Conservation (phyloP, 2,329 filamentous ascomycete species). For the Aspergillus neoniger region DNA sequence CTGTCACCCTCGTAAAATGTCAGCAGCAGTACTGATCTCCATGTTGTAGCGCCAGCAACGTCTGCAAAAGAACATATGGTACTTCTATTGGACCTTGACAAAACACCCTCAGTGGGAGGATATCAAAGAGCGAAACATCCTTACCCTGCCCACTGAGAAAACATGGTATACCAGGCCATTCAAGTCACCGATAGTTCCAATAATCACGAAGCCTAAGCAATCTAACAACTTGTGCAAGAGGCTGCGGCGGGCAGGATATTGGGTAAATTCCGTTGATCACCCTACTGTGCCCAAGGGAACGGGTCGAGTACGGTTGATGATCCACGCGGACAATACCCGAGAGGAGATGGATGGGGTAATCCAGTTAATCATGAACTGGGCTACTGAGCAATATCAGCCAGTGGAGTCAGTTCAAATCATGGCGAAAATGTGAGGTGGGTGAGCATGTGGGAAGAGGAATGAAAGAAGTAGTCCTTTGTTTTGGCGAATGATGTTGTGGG, state of each 20-base stretch:
- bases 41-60: slow-evolving; percentile 8
- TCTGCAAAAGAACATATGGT: slow-evolving; percentile 12
- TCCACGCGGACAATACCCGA: slow-evolving; percentile 15
- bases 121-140: slow-evolving; percentile 3
- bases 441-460: neutral
- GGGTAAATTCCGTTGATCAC: slow-evolving; percentile 14
- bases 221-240: slow-evolving; percentile 1
- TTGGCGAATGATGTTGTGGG: too few species aligned
- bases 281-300: slow-evolving; percentile 9
- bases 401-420: neutral
- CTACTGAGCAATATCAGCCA: neutral
- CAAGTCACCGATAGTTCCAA: slow-evolving; percentile 12
- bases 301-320: slow-evolving; percentile 14
- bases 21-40: neutral
- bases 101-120: slow-evolving; percentile 6
- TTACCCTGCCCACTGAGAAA: slow-evolving; percentile 10
- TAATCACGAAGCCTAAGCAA: slow-evolving; percentile 1
- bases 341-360: slow-evolving; percentile 11
- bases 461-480: neutral
- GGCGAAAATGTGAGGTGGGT: neutral
- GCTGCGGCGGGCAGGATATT: slow-evolving; percentile 4
- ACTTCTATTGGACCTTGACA: slow-evolving; percentile 12
- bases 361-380: slow-evolving; percentile 9
- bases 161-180: slow-evolving; percentile 8
- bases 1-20: neutral